These are phyloP conservation scores for Dinochytrium kinnereticum DNA, from an alignment of 371 early-diverging fungal species.

Conservation along the genomic window DNA sequence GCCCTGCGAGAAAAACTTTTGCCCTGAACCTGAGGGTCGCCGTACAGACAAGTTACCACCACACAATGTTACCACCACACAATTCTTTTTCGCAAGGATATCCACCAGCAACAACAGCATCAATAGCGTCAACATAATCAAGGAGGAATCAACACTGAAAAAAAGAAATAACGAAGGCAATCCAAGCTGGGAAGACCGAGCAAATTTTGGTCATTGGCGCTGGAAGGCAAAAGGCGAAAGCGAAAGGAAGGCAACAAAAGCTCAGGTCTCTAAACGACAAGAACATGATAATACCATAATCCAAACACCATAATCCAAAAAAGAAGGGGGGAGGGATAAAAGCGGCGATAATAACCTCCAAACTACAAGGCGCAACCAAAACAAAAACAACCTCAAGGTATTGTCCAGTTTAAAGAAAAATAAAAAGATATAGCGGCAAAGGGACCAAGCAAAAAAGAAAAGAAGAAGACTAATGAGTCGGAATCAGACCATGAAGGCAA, in stretches of 20 bases:
- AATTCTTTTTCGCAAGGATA: no score
- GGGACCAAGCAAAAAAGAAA: background rate
- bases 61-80: no score
- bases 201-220: background rate
- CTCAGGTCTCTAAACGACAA: slow-evolving; percentile 1
- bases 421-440: background rate
- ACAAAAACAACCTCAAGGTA: no score
- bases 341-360: no score
- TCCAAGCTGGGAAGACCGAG: background rate
- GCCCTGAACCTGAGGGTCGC: no score
- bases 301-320: slow-evolving; percentile 9
- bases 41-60: no score
- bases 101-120: no score
- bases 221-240: background rate
- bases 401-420: background rate
- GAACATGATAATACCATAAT: background rate
- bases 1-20: no score
- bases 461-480: no score
- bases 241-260: slow-evolving; percentile 6
- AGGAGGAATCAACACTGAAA: background rate
- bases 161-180: background rate
- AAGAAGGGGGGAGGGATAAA: background rate
- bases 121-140: no score
- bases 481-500: no score
- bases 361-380: no score